Evolutionary conservation across 495 filamentous ascomycete genomes (phyloP).

Genomic region (Cercophora samala): DNA sequence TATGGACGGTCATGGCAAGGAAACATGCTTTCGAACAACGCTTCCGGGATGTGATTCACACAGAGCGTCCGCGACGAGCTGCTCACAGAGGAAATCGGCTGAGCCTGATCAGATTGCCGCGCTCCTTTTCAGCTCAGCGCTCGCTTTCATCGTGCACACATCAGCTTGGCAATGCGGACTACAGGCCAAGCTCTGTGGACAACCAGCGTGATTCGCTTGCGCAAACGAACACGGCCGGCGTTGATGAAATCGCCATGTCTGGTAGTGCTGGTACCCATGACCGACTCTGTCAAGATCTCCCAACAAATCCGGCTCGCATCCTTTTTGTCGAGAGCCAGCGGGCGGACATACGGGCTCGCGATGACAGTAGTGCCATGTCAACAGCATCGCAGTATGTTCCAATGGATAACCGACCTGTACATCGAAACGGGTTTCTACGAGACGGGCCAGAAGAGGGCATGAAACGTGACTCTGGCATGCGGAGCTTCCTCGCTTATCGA

Average conservation of each 20-base stretch:
- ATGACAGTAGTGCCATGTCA: constrained; percentile 4
- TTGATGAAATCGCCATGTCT: background rate
- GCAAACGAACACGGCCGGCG: background rate
- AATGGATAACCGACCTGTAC: constrained; percentile 2
- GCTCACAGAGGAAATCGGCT: constrained; percentile 9
- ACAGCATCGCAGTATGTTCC: constrained; percentile 12
- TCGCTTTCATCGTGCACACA: constrained; percentile 6
- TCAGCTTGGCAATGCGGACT: background rate
- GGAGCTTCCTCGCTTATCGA: constrained; percentile 29
- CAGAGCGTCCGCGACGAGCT: constrained; percentile 39
- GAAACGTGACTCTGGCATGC: constrained; percentile 18
- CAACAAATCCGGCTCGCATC: constrained; percentile 21
- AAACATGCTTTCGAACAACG: constrained; percentile 68
- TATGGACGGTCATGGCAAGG: constrained; percentile 61
- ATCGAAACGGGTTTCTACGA: constrained; percentile 3
- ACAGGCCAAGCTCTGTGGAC: background rate
- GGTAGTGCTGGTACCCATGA: background rate
- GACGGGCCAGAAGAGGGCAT: constrained; percentile 1
- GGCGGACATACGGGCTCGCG: background rate
- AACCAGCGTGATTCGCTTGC: background rate
- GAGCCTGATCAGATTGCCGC: constrained; percentile 16
- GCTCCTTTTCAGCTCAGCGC: constrained; percentile 19
- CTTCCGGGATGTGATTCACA: constrained; percentile 57
- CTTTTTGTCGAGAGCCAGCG: constrained; percentile 24
- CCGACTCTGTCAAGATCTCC: background rate